Percentiles rank a stretch among this genome's conserved stretches.
Evolutionary conservation across 2,329 filamentous ascomycete genomes (phyloP).

Genomic region (Cytospora chrysosperma): DNA sequence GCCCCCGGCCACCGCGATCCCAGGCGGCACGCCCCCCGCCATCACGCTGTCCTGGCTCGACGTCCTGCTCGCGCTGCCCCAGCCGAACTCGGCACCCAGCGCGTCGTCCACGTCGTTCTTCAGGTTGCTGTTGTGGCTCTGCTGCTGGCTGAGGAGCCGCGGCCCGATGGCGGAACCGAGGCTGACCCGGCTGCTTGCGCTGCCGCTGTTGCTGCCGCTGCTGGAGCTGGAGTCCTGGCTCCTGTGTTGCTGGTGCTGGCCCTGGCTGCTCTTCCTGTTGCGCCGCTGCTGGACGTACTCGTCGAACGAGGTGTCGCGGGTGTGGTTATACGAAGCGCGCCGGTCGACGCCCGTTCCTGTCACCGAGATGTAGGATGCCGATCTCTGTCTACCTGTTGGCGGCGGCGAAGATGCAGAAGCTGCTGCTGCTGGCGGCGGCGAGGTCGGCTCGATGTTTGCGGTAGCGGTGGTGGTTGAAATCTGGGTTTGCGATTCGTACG

Average conservation of each 20-base stretch:
- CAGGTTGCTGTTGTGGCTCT: constrained; percentile 9
- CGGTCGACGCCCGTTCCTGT: constrained; percentile 14
- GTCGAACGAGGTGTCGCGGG: constrained; percentile 32
- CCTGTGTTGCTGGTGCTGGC: constrained; percentile 11
- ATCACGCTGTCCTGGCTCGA: constrained; percentile 31
- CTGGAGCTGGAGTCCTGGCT: constrained; percentile 7
- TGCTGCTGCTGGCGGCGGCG: not conserved
- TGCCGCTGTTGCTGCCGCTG: not conserved
- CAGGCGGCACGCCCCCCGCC: constrained; percentile 24
- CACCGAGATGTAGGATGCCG: constrained; percentile 16
- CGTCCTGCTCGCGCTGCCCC: constrained; percentile 27
- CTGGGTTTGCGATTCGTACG: constrained; percentile 10
- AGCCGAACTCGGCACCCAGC: constrained; percentile 36
- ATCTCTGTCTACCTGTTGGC: not conserved
- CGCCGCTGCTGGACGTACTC: constrained; percentile 22
- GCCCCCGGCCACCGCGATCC: constrained; percentile 26
- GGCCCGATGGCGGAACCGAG: not conserved
- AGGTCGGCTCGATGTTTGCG: not conserved
- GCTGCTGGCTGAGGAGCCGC: constrained; percentile 18
- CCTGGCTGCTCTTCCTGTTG: not conserved
- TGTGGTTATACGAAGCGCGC: constrained; percentile 29
- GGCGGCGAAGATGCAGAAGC: not conserved
- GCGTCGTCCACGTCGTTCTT: constrained; percentile 34
- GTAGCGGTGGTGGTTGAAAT: not conserved
- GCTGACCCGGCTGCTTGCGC: not conserved